A percentile compares a stretch with the other conserved stretches of the same genome.
Evolutionary conservation across 163 green algal genomes (phyloP).

Genomic region (Chlamydomonas reinhardtii): DNA sequence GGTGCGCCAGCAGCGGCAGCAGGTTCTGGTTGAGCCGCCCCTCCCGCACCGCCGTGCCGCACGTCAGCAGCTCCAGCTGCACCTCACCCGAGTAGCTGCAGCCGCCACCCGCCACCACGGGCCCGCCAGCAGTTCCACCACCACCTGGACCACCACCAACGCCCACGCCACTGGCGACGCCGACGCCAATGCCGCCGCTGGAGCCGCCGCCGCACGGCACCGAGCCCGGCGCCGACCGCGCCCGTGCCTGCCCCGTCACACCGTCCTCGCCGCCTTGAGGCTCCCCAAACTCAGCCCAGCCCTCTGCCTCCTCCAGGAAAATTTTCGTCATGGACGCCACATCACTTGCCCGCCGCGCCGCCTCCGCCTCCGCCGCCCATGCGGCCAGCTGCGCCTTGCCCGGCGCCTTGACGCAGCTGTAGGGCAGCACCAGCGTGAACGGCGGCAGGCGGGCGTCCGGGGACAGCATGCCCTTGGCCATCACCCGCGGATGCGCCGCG

Average conservation of each 20-base stretch:
- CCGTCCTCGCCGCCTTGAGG: no score
- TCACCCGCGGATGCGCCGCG: background rate
- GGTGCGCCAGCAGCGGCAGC: constrained; percentile 20
- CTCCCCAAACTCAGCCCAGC: no score
- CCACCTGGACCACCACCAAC: background rate
- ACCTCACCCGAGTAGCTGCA: background rate
- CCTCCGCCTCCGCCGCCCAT: background rate
- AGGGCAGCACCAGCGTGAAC: constrained; percentile 22
- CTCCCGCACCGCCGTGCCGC: background rate
- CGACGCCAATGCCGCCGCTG: background rate
- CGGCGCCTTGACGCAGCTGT: constrained; percentile 33
- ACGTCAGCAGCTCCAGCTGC: constrained; percentile 5
- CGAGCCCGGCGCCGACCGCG: no score
- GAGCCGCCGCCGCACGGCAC: no score
- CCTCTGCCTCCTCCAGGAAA: no score
- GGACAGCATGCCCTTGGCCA: constrained; percentile 16
- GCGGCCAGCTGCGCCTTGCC: background rate
- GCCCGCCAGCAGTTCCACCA: background rate
- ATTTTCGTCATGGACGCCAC: background rate
- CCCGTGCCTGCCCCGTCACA: no score
- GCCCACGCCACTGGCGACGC: background rate
- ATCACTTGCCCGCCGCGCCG: background rate
- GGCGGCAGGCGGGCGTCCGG: constrained; percentile 1
- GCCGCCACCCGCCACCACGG: background rate
- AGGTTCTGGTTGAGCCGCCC: constrained; percentile 13